These are phyloP conservation scores for Darksidea phi DNA, from an alignment of 495 filamentous ascomycete species.

Conservation along the genomic window DNA sequence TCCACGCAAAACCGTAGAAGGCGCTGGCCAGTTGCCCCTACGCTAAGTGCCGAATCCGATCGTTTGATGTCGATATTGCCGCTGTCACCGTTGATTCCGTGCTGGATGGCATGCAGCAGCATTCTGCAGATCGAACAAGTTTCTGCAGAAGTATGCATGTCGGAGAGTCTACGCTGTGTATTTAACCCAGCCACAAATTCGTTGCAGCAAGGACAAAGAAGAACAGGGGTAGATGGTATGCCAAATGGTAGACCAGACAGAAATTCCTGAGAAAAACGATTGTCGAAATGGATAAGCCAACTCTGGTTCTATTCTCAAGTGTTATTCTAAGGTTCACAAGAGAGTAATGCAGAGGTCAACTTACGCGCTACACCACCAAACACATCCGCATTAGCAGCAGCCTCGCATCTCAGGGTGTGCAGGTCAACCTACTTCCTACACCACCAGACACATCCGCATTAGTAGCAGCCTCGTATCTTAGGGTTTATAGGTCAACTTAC, in stretches of 20 bases:
- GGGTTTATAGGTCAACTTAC: slow-evolving; percentile 14
- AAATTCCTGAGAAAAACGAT: slow-evolving; percentile 6
- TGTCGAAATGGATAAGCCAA: slow-evolving; percentile 1
- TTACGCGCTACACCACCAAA: slow-evolving; percentile 8
- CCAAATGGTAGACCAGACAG: slow-evolving; percentile 1
- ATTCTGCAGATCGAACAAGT: slow-evolving; percentile 8
- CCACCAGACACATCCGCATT: slow-evolving; percentile 7
- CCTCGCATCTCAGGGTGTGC: neutral
- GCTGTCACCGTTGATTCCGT: neutral
- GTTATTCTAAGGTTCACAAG: too few species aligned
- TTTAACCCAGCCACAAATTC: neutral
- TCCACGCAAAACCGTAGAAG: slow-evolving; percentile 16
- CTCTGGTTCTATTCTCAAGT: slow-evolving; percentile 2
- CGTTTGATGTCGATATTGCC: slow-evolving; percentile 1
- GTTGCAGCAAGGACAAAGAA: slow-evolving; percentile 11
- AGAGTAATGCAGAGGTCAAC: neutral
- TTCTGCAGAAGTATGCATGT: slow-evolving; percentile 6
- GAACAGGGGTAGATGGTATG: neutral
- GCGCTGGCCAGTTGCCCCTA: slow-evolving; percentile 5
- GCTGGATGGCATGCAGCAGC: neutral
- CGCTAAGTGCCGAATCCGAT: slow-evolving; percentile 1
- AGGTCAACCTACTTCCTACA: slow-evolving; percentile 14
- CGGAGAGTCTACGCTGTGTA: neutral
- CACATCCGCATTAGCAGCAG: slow-evolving; percentile 2
- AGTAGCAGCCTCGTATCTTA: slow-evolving; percentile 15